Conservation (phyloP, 768 basidiomycete genomes). For the Calocera cornea region DNA sequence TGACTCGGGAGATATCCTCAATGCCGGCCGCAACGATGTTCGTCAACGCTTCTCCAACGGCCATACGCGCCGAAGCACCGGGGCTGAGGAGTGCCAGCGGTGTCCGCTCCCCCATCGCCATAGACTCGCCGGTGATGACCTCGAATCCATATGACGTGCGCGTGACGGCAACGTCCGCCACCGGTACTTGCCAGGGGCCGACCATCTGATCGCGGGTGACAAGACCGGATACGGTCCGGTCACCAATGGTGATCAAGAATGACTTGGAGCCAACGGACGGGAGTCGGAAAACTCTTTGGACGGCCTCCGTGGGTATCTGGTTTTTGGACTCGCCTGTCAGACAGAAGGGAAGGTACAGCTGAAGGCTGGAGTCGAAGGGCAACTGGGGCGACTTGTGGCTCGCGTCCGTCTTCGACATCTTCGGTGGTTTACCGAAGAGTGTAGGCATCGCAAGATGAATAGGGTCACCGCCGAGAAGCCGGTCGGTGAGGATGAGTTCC, state of each 20-base stretch:
- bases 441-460: slow-evolving; percentile 88
- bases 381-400: slow-evolving; percentile 31
- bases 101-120: slow-evolving; percentile 97
- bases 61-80: slow-evolving; percentile 89
- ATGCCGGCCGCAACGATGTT: slow-evolving; percentile 77
- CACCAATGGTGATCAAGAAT: slow-evolving; percentile 97
- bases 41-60: slow-evolving; percentile 83
- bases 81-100: slow-evolving; percentile 78
- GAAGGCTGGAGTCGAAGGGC: slow-evolving; percentile 60
- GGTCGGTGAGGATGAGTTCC: slow-evolving; percentile 78
- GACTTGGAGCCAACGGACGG: slow-evolving; percentile 91
- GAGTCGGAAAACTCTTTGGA: slow-evolving; percentile 70
- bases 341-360: slow-evolving; percentile 38
- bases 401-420: slow-evolving; percentile 64
- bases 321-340: slow-evolving; percentile 6
- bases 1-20: slow-evolving; percentile 55
- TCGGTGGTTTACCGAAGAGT: slow-evolving; percentile 90
- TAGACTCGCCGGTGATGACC: slow-evolving; percentile 73
- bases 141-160: slow-evolving; percentile 90
- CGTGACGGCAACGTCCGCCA: slow-evolving; percentile 93
- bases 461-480: slow-evolving; percentile 61
- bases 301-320: slow-evolving; percentile 40
- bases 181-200: slow-evolving; percentile 95
- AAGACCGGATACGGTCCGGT: slow-evolving; percentile 84
- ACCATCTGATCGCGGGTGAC: slow-evolving; percentile 98